Conservation (phyloP, 2,329 filamentous ascomycete species). For the Colletotrichum destructivum region DNA sequence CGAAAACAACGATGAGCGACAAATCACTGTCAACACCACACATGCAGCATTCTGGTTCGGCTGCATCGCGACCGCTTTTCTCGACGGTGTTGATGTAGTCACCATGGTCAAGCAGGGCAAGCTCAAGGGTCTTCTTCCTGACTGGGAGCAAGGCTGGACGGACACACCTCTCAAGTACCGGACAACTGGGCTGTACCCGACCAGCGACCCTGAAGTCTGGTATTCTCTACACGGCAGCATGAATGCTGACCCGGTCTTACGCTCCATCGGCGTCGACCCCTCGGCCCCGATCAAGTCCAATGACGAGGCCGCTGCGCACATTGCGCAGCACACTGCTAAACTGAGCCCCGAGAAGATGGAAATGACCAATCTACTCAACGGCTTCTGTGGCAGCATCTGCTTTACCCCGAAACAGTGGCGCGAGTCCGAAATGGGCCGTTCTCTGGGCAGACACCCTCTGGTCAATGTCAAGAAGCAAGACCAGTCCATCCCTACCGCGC, state of each 20-base stretch:
- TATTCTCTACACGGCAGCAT: constrained; percentile 68
- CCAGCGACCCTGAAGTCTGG: constrained; percentile 60
- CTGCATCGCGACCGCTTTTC: constrained; percentile 31
- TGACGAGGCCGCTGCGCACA: constrained; percentile 28
- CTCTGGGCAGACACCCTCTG: constrained; percentile 43
- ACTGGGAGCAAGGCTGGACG: constrained; percentile 36
- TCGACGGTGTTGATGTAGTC: constrained; percentile 30
- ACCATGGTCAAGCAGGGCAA: constrained; percentile 31
- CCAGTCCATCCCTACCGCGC: constrained; percentile 52
- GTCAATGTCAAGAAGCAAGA: constrained; percentile 56
- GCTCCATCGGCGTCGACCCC: constrained; percentile 60
- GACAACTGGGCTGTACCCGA: constrained; percentile 63
- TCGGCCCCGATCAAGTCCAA: constrained; percentile 16
- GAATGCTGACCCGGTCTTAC: constrained; percentile 58
- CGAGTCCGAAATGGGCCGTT: constrained; percentile 36
- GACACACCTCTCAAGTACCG: constrained; percentile 54
- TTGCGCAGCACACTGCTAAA: constrained; percentile 22
- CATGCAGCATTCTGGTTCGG: constrained; percentile 57
- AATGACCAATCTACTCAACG: constrained; percentile 31
- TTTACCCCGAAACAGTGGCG: constrained; percentile 36
- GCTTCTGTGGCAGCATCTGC: constrained; percentile 36
- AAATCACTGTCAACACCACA: constrained; percentile 61
- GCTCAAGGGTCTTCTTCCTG: constrained; percentile 28
- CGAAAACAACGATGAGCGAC: constrained; percentile 43
- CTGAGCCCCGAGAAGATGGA: constrained; percentile 38